These are phyloP conservation scores for Globisporangium perplexum DNA, from an alignment of 352 stramenopile genomes.

Conservation along the genomic window DNA sequence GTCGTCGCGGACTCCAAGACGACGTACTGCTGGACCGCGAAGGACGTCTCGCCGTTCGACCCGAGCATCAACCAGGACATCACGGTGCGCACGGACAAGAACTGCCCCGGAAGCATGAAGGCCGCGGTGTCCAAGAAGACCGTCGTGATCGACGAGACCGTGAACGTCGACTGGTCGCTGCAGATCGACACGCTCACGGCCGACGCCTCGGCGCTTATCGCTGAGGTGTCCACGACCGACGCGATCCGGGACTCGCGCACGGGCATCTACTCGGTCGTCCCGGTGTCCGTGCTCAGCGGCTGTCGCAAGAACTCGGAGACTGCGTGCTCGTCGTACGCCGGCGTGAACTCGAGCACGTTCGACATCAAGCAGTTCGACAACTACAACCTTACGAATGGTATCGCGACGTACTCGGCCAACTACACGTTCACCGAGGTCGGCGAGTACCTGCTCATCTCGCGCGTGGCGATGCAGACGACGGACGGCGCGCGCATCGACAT, in stretches of 20 bases:
- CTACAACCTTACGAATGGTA: constrained; percentile 58
- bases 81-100: constrained; percentile 54
- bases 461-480: constrained; percentile 61
- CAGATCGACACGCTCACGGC: constrained; percentile 47
- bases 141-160: constrained; percentile 37
- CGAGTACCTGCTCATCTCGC: constrained; percentile 64
- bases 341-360: constrained; percentile 49
- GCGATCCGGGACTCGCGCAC: constrained; percentile 46
- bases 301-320: constrained; percentile 45
- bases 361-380: constrained; percentile 40
- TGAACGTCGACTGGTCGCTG: constrained; percentile 58
- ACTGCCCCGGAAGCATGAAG: constrained; percentile 62
- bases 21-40: constrained; percentile 68
- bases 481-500: constrained; percentile 75
- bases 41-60: constrained; percentile 58
- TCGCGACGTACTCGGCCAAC: constrained; percentile 44
- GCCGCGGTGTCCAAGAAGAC: constrained; percentile 47
- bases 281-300: constrained; percentile 62
- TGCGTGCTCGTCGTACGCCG: constrained; percentile 63
- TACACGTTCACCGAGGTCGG: constrained; percentile 53
- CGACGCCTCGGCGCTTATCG: constrained; percentile 50
- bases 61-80: constrained; percentile 40
- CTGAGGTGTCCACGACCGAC: constrained; percentile 53
- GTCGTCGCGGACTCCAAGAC: constrained; percentile 59
- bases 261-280: constrained; percentile 55